A percentile compares a stretch with the other conserved stretches of the same genome.
phyloP scores from a whole-genome alignment of 2,329 filamentous ascomycete genomes.

The Fusarium mexicanum region DNA sequence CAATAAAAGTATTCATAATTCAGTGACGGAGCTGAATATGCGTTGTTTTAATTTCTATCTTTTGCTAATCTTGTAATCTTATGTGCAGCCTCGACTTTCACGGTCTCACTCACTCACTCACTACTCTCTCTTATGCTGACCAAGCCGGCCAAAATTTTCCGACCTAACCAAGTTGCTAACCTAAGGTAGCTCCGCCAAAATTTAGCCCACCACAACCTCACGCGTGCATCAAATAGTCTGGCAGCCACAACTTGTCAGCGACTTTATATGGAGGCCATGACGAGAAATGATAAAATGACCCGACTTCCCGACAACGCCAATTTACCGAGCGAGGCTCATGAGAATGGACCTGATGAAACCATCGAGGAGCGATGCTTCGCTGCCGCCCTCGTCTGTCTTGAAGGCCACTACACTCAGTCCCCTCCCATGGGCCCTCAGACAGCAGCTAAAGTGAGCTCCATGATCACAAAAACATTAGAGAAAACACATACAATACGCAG shows the following conservation, averaged over 20 bases:
- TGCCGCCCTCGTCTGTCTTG: conserved; percentile 68
- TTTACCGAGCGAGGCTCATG: conserved; percentile 22
- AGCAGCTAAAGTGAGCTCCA: conserved; percentile 62
- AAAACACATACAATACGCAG: conserved; percentile 71
- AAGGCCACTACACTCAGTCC: conserved; percentile 67
- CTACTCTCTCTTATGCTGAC: conserved; percentile 31
- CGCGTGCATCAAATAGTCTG: neutral
- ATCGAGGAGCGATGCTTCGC: conserved; percentile 73
- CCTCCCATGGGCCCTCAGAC: conserved; percentile 67
- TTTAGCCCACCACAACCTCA: conserved; percentile 32
- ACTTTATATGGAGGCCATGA: conserved; percentile 17
- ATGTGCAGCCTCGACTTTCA: neutral
- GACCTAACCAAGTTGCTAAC: neutral
- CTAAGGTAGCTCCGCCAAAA: conserved; percentile 30
- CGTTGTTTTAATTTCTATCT: neutral
- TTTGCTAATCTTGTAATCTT: neutral
- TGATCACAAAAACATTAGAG: conserved; percentile 69
- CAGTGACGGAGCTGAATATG: neutral
- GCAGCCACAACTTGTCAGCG: conserved; percentile 2
- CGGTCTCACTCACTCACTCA: neutral
- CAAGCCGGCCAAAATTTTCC: conserved; percentile 44
- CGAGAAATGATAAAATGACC: conserved; percentile 39
- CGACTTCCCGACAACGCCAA: conserved; percentile 39
- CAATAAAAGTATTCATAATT: neutral
- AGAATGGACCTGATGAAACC: conserved; percentile 52